Conservation (phyloP, 2,329 filamentous ascomycete species). For the Aspergillus chevalieri region DNA sequence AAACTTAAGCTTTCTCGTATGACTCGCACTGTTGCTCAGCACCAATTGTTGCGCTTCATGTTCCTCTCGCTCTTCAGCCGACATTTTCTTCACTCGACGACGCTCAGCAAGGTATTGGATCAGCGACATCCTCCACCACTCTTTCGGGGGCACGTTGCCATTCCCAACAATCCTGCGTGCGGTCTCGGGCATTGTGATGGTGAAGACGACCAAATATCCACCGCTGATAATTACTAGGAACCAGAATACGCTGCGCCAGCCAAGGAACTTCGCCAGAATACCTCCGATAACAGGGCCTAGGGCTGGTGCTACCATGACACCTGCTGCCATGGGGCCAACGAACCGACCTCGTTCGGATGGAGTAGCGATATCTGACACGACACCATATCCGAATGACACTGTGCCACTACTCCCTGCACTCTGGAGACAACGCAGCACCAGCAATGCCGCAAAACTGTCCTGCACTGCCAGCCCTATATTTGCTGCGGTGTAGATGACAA, state of each 20-base stretch:
- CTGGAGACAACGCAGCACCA: slow-evolving; percentile 28
- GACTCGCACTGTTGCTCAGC: slow-evolving; percentile 9
- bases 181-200: slow-evolving; percentile 24
- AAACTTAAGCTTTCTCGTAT: slow-evolving; percentile 30
- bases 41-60: neutral
- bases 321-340: slow-evolving; percentile 22
- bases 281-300: slow-evolving; percentile 28
- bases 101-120: slow-evolving; percentile 10
- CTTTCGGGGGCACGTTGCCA: slow-evolving; percentile 21
- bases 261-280: slow-evolving; percentile 15
- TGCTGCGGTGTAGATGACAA: slow-evolving; percentile 24
- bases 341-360: slow-evolving; percentile 26
- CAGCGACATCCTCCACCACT: slow-evolving; percentile 18
- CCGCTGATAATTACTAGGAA: slow-evolving; percentile 23
- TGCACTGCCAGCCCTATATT: slow-evolving; percentile 29
- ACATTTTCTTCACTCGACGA: neutral
- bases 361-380: slow-evolving; percentile 26
- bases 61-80: neutral
- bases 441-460: slow-evolving; percentile 20
- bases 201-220: slow-evolving; percentile 10
- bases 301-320: slow-evolving; percentile 19
- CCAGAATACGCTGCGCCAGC: slow-evolving; percentile 29
- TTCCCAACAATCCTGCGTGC: slow-evolving; percentile 28
- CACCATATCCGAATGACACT: slow-evolving; percentile 24
- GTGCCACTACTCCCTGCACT: slow-evolving; percentile 23